Evolutionary conservation across 805 yeast genomes (phyloP), one percentile per base, ranked within the genome.

Genomic region (Lipomyces anomalus): DNA sequence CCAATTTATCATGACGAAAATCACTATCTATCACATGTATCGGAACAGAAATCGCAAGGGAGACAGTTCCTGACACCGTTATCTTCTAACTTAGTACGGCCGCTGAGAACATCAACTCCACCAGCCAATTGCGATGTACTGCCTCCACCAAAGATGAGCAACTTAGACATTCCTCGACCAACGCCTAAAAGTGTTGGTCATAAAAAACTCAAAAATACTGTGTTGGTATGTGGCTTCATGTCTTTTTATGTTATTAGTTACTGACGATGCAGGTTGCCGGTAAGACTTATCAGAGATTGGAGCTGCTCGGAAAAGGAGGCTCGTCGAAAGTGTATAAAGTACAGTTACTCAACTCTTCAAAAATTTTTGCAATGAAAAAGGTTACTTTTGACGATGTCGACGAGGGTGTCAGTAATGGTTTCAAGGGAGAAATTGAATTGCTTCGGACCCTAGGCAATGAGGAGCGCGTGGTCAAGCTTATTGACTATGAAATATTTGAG

Each of bases 241-340:
- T 5, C 17, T 17, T 4, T 4, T 35, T 36, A 3, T 16, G 18
- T 5, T 9, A 22, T 11, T 3, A 16, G 16, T 23, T 4, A 30
- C 41, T 35, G 7, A 21, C 17, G 3, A 7, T 6, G 3, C 35
- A 48, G 50, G 38, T 50, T 17, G 49, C 53, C 4, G 79, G 75
- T 1, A 72, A 71, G 28, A 73, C 73, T 35, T 90, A 84, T 60
- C 89, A 82, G 57, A 75, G 82, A 46, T 66, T 84, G 22, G 96
- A 87, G 58, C 68, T 84, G 11, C 63, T 89, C 17, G 97, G 97
- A 4, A 76, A 84, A 62, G 97, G 97, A 22, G 97, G 97, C 0
- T 76, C 96, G 0, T 88, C 96, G 0, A 86, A 83, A 60, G 97
- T 89, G 18, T 89, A 82, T 68, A 84, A 82, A 61, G 92, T 82